Evolutionary conservation across 805 yeast species (phyloP).

Genomic region (Candida sithepensis): DNA sequence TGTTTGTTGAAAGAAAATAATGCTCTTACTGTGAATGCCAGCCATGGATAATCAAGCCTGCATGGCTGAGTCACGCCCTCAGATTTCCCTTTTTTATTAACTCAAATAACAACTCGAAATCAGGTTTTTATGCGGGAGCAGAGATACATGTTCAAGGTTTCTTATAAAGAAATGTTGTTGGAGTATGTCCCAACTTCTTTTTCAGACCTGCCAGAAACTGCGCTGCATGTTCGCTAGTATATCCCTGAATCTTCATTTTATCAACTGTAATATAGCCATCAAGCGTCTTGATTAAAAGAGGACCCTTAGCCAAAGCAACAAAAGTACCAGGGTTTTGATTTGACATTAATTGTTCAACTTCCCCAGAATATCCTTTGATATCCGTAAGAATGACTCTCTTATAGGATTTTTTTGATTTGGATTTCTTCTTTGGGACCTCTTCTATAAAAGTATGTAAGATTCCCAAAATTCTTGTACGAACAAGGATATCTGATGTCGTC

Average conservation of each 20-base stretch:
- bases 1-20: no score
- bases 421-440: constrained; percentile 25
- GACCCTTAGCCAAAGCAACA: not conserved
- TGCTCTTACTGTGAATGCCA: no score
- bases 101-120: no score
- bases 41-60: no score
- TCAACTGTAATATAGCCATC: constrained; percentile 40
- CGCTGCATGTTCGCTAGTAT: constrained; percentile 40
- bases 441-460: constrained; percentile 46
- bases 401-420: not conserved
- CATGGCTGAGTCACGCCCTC: no score
- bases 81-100: no score
- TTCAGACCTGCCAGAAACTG: constrained; percentile 41
- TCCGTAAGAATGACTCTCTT: constrained; percentile 48
- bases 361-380: constrained; percentile 17
- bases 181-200: constrained; percentile 43
- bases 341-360: not conserved
- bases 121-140: no score
- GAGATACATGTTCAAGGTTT: not conserved
- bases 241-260: constrained; percentile 53
- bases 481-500: constrained; percentile 36
- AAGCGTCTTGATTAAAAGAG: constrained; percentile 39
- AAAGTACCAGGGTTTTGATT: constrained; percentile 18
- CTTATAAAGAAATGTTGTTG: not conserved
- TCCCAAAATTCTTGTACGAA: constrained; percentile 52